Base-by-base conservation (phyloP, 768 basidiomycete species). In the Collybia sp. region DNA sequence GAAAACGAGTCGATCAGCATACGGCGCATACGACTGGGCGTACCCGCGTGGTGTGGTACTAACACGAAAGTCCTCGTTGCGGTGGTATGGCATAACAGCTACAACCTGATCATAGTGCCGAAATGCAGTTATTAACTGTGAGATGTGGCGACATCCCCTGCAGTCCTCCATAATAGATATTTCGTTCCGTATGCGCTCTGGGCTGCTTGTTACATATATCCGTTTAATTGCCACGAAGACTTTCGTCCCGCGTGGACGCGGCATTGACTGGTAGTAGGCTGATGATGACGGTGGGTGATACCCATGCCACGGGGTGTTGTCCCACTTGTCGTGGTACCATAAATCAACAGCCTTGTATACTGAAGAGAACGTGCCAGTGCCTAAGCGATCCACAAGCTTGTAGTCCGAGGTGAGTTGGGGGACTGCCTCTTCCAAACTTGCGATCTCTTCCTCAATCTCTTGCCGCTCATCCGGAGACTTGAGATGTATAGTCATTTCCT, bases 331-430 rank as follows among this genome's bases (percentile, higher is more conserved):
- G 54, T 90, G 80, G 56, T 87, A 80, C 47, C 75, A 66, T 12
- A 87, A 56, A 63, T 99, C 96, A 52, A 94, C 64, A 0, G 94
- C 96, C 58, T 98, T 96, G 76, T 97, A 99, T n/a, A 99, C 96
- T 9, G 93, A 93, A 0, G 95, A 97, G 68, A 99, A 99, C 1
- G 95, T 99, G 12, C 95, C 95, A 44, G 94, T 97, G 12, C 96
- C 96, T 0, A 99, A 77, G 1, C 94, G 79, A 67, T 97, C 95
- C 31, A 97, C 63, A 31, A 98, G 71, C 42, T 70, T 76, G 71
- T 95, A 98, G 52, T 87, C 73, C 2, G 70, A 58, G 4, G 66
- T 59, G 44, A 95, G 71, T n/a, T 74, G 64, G 0, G 88, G 86
- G 3, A 95, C 81, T 13, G 77, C 73, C 1, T 67, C 60, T 50